These are phyloP conservation scores for Pleurostoma richardsiae DNA, from an alignment of 2,329 filamentous ascomycete species.

Conservation along the genomic window DNA sequence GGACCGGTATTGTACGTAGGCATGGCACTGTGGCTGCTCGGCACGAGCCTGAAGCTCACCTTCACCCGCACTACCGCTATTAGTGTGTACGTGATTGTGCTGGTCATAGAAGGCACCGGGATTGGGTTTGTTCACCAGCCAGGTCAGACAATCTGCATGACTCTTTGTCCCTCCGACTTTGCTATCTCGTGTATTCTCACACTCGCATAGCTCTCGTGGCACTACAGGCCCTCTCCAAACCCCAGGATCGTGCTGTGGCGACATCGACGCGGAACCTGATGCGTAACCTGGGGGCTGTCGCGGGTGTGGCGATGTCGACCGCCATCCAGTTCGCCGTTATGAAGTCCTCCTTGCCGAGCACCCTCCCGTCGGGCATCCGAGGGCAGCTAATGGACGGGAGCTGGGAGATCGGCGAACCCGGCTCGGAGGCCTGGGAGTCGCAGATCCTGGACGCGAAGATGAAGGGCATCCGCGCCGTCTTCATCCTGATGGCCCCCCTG, in stretches of 20 bases:
- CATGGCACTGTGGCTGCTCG: not conserved
- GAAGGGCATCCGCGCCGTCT: slow-evolving; percentile 14
- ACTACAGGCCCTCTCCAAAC: slow-evolving; percentile 6
- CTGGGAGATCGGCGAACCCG: not conserved
- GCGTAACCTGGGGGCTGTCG: slow-evolving; percentile 4
- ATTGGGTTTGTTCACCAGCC: not conserved
- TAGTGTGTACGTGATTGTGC: not conserved
- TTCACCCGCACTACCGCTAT: not conserved
- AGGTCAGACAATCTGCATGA: no score
- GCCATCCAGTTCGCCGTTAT: not conserved
- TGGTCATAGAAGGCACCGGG: not conserved
- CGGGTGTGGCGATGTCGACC: slow-evolving; percentile 4
- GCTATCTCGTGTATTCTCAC: no score
- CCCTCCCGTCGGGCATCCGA: not conserved
- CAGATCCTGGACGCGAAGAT: not conserved
- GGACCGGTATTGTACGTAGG: not conserved
- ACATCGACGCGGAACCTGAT: slow-evolving; percentile 9
- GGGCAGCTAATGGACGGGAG: not conserved
- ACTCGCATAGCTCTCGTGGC: slow-evolving; percentile 3
- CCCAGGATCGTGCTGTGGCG: slow-evolving; percentile 8
- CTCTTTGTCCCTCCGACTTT: no score
- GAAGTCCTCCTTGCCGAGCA: not conserved
- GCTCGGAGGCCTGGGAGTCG: not conserved
- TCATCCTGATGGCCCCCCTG: slow-evolving; percentile 18
- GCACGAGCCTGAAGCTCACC: not conserved